Conservation (phyloP, 768 basidiomycete genomes). For the Fomitopsis serialis region DNA sequence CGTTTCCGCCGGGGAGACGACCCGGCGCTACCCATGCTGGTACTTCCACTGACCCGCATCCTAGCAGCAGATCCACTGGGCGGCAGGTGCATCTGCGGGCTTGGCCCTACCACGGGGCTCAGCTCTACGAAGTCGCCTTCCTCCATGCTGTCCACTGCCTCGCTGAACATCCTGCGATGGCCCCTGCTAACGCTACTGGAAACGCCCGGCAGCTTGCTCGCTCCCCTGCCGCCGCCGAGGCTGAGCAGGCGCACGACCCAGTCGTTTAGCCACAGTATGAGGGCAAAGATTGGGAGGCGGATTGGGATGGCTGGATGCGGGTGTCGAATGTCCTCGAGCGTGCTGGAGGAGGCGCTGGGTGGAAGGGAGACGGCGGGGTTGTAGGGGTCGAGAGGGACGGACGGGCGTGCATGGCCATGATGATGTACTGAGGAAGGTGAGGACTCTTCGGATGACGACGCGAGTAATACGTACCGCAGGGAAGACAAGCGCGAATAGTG, state of each 20-base stretch:
- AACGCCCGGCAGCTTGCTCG: constrained; percentile 15
- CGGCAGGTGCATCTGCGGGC: not conserved
- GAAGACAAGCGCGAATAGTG: constrained; percentile 77
- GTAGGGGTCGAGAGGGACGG: constrained; percentile 78
- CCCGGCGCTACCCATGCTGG: not conserved
- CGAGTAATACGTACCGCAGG: constrained; percentile 51
- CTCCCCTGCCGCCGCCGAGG: constrained; percentile 36
- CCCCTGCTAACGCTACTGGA: not conserved
- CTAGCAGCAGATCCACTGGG: not conserved
- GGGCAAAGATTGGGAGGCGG: constrained; percentile 69
- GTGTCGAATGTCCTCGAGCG: constrained; percentile 44
- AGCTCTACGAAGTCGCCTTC: constrained; percentile 43
- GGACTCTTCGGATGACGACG: not conserved
- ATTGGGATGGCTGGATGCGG: constrained; percentile 79
- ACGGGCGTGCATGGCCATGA: constrained; percentile 75
- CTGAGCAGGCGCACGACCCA: constrained; percentile 57
- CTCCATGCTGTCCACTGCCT: constrained; percentile 55
- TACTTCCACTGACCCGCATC: not conserved
- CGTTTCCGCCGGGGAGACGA: constrained; percentile 5
- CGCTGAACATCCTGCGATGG: constrained; percentile 24
- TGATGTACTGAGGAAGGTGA: constrained; percentile 62
- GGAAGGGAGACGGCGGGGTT: constrained; percentile 38
- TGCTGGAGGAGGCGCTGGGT: constrained; percentile 15
- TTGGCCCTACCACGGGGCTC: constrained; percentile 6
- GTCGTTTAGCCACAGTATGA: constrained; percentile 74